Conservation (phyloP, 306 rosid genomes). For the Vigna nakashimae region DNA sequence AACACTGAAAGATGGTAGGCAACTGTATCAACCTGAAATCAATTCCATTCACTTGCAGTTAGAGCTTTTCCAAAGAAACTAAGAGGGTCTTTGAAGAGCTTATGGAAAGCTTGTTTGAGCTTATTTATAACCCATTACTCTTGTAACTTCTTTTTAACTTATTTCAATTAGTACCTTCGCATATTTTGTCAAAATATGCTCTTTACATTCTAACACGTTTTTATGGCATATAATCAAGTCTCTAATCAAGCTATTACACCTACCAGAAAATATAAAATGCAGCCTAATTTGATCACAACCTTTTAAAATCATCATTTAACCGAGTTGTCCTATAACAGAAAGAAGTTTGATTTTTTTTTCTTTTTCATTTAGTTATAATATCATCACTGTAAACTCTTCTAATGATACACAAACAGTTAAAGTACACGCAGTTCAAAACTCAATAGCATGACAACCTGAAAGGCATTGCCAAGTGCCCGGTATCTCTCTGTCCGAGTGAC, state of each 20-base stretch:
- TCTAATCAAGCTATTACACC: not conserved
- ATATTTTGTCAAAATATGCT: not conserved
- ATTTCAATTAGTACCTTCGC: not conserved
- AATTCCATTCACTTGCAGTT: slow-evolving; percentile 9
- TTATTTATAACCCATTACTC: not conserved
- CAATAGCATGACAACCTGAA: slow-evolving; percentile 59
- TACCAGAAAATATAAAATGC: not conserved
- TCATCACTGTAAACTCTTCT: not conserved
- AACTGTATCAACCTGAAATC: slow-evolving; percentile 75
- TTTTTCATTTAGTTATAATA: not conserved
- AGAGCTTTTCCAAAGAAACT: slow-evolving; percentile 6
- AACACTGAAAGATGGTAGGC: slow-evolving; percentile 80
- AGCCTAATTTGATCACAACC: not conserved
- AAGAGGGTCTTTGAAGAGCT: not conserved
- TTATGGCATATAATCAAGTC: not conserved
- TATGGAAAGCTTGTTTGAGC: not conserved
- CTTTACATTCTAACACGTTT: not conserved
- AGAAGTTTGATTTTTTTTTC: not conserved
- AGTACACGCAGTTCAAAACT: not conserved
- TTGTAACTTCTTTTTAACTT: not conserved
- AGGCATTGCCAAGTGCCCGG: slow-evolving; percentile 76
- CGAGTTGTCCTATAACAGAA: not conserved
- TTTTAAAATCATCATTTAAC: slow-evolving; percentile 1
- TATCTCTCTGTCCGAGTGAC: slow-evolving; percentile 69
- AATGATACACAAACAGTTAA: slow-evolving; percentile 8